Base-by-base conservation (phyloP, 441 rosid genomes). In the Omphalea diandra region DNA sequence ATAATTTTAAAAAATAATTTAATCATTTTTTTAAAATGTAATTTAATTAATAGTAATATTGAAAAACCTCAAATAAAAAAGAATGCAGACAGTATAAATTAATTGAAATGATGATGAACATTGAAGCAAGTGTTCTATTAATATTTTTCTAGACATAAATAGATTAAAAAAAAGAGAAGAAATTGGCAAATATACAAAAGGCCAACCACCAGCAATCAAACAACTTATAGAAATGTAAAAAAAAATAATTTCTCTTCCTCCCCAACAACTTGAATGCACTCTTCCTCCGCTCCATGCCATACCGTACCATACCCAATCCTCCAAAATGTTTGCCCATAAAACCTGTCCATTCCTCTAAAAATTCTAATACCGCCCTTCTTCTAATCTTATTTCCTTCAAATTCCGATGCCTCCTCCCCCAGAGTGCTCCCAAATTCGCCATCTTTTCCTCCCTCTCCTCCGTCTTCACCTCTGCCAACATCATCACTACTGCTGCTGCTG, bases 401-500 rank as follows among this genome's bases (percentile, higher is more conserved):
- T 71, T 74, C 64, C 78, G 83, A 54, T 79, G 78, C 77, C 15
- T 79, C 58, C 74, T 82, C 63, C 76, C 77, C 66, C 83, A 77
- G 52, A 59, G 82, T 36, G 69, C 82, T 26, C 81, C 84, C 52
- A 78, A 76, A 65, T 64, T 80, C 78, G 55, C 78, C 36, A 59
- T 77, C 62, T 81, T 86, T 63, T 73, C 84, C 68, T 76, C 84
- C 55, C 79, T 80, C 70, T 59, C 75, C 72, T 73, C 86, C 59
- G 76, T 73, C 17, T 56, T 73, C 63, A 58, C 85, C 75, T 63
- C 79, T 69, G 76, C 76, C 55, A 83, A 84, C 76, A 80, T 77
- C 73, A 84, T 85, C 68, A 90, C 88, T 20, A 85, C 85, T 33
- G 87, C 89, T 2, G 81, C 84, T 0, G 81, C 82, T 27, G 65